Base-by-base conservation (phyloP, 768 basidiomycete genomes). In the Hygrophorus russula region DNA sequence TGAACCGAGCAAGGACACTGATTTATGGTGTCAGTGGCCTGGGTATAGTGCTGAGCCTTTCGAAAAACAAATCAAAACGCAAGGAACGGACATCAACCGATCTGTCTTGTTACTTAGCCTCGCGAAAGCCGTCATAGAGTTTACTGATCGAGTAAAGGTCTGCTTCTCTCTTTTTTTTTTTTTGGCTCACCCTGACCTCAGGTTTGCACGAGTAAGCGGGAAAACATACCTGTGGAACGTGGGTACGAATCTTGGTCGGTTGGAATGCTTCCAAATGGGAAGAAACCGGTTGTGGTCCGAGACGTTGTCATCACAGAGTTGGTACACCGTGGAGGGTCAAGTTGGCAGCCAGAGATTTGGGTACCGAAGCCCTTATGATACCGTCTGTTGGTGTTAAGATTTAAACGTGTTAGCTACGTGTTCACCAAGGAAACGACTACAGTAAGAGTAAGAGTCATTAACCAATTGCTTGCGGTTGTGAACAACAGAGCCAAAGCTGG, bases 341-440 rank as follows among this genome's bases (percentile, higher is more conserved):
- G 54, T 29, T 73, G 71, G 69, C 66, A 69, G 42, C 56, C 63
- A 14, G 69, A 68, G 43, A 48, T 71, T 24, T 67, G 66, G 60
- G 56, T 53, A 12, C 58, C 58, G 0, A 31, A 36, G 18, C 10
- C 28, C 24, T 5, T 28, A 20, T 18, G n/a, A 28, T 7, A 7
- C 24, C 7, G 24, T 24, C 3, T 24, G 7, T 3, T 24, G 7
- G 7, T 24, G 24, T 3, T n/a, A n/a, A n/a, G n/a, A n/a, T n/a
- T n/a, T n/a, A 24, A 24, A 24, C 24, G 24, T 24, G 24, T 24
- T 24, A 24, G 4, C 24, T 24, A 24, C 24, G 24, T 24, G 24
- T 24, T 24, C 24, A 3, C 7, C 24, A 24, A 24, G 24, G 24
- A 24, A 3, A 24, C 4, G 3, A 7, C 4, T 24, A 24, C 24